These are phyloP conservation scores for Trichoderma atrobrunneum DNA, from an alignment of 2,329 filamentous ascomycete genomes.

Conservation along the genomic window DNA sequence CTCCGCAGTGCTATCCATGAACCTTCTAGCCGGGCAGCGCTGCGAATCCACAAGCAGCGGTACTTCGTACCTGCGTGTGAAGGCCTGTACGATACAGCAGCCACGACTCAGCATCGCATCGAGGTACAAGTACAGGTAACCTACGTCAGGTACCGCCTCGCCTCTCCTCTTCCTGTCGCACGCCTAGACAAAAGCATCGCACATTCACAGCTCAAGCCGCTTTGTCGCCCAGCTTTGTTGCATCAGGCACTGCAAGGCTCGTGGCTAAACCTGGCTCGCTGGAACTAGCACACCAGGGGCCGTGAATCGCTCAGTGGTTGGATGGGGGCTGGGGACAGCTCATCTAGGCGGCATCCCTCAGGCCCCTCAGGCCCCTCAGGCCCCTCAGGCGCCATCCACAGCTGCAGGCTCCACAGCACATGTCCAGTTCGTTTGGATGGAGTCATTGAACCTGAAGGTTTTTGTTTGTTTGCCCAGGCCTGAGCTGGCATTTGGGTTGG, in stretches of 20 bases:
- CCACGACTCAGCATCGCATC: background rate
- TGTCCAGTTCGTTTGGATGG: background rate
- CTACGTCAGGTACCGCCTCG: background rate
- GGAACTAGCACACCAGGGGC: constrained; percentile 6
- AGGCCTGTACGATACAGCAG: background rate
- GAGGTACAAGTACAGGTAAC: background rate
- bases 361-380: background rate
- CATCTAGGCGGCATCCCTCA: background rate
- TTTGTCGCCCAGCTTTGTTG: background rate
- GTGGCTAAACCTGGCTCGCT: constrained; percentile 16
- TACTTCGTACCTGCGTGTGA: background rate
- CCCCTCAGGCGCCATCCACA: constrained; percentile 13
- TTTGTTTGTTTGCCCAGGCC: background rate
- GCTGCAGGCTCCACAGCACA: constrained; percentile 10
- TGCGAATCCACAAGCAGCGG: background rate
- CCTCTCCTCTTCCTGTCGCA: background rate
- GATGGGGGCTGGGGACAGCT: constrained; percentile 4
- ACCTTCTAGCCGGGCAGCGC: background rate
- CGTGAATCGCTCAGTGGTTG: constrained; percentile 3
- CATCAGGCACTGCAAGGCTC: background rate
- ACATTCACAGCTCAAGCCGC: background rate
- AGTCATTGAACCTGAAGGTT: background rate
- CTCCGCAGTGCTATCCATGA: background rate
- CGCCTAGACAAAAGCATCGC: background rate
- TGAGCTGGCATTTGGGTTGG: constrained; percentile 5